phyloP scores from a whole-genome alignment of 495 filamentous ascomycete genomes.

The Trichoderma orchidacearum region DNA sequence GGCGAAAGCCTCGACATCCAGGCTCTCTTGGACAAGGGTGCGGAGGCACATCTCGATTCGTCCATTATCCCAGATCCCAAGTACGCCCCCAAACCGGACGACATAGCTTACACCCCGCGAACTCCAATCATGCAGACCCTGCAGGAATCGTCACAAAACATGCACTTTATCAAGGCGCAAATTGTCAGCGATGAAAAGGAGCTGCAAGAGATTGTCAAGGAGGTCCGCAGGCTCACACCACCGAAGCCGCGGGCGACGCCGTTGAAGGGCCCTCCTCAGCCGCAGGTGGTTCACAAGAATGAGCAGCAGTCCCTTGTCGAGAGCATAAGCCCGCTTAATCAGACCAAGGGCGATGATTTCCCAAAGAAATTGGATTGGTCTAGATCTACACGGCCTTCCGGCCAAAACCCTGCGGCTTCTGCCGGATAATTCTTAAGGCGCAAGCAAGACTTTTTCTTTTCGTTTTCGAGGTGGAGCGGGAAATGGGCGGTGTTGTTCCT shows the following conservation, averaged over 20 bases:
- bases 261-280: too few relatives aligned
- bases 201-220: constrained; percentile 57
- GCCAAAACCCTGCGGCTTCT: too few relatives aligned
- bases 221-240: constrained; percentile 18
- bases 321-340: too few relatives aligned
- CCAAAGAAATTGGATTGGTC: too few relatives aligned
- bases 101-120: constrained; percentile 53
- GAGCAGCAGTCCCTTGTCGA: too few relatives aligned
- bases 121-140: constrained; percentile 68
- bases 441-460: too few relatives aligned
- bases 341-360: too few relatives aligned
- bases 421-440: too few relatives aligned
- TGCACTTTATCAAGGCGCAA: constrained; percentile 68
- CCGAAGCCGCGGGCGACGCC: background rate
- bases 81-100: constrained; percentile 36
- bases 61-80: constrained; percentile 30
- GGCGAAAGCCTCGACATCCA: constrained; percentile 77
- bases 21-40: constrained; percentile 56
- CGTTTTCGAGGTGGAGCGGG: too few relatives aligned
- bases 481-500: too few relatives aligned
- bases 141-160: constrained; percentile 15
- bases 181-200: constrained; percentile 65
- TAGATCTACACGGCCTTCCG: too few relatives aligned
- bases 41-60: constrained; percentile 50
- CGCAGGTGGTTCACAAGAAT: too few relatives aligned